A percentile compares a stretch with the other conserved stretches of the same genome.
These are phyloP conservation scores for Harringtonia aguacate DNA, from an alignment of 2,329 filamentous ascomycete species.

Conservation along the genomic window DNA sequence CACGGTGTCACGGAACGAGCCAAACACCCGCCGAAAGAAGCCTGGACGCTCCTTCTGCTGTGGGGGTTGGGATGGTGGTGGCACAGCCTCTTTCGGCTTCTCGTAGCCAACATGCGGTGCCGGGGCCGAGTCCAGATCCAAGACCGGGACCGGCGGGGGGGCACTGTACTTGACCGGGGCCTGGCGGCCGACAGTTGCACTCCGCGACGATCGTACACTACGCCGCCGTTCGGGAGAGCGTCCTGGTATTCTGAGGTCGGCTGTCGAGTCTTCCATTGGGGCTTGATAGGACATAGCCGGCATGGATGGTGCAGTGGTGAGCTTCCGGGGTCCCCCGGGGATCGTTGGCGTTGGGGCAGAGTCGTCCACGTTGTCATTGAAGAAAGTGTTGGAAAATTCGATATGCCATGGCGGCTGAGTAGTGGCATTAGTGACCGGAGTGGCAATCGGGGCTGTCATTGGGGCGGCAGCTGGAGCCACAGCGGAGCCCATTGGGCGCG, in stretches of 20 bases:
- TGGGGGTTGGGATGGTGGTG: slow-evolving; percentile 20
- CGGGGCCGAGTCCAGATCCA: slow-evolving; percentile 42
- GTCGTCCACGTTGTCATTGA: slow-evolving; percentile 52
- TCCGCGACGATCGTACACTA: slow-evolving; percentile 47
- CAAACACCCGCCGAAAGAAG: slow-evolving; percentile 91
- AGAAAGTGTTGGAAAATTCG: slow-evolving; percentile 37
- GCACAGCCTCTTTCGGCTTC: slow-evolving; percentile 41
- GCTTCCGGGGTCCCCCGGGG: slow-evolving; percentile 61
- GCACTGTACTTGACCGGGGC: slow-evolving; percentile 18
- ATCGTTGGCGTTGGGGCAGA: slow-evolving; percentile 80
- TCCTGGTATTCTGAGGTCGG: slow-evolving; percentile 20
- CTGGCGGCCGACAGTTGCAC: slow-evolving; percentile 26
- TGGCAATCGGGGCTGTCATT: neutral
- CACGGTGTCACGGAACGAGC: slow-evolving; percentile 49
- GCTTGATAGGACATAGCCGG: slow-evolving; percentile 26
- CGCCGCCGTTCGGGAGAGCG: slow-evolving; percentile 35
- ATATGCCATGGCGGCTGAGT: slow-evolving; percentile 28
- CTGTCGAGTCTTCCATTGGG: slow-evolving; percentile 26
- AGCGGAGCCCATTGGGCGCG: slow-evolving; percentile 17
- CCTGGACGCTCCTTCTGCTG: slow-evolving; percentile 58
- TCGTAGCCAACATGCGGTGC: slow-evolving; percentile 49
- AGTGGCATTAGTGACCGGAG: neutral
- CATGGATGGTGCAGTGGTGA: slow-evolving; percentile 23
- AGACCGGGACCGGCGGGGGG: slow-evolving; percentile 10
- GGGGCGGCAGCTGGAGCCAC: neutral